These are phyloP conservation scores for Brasilioporus rufonigricans DNA, from an alignment of 768 basidiomycete genomes.

Conservation along the genomic window DNA sequence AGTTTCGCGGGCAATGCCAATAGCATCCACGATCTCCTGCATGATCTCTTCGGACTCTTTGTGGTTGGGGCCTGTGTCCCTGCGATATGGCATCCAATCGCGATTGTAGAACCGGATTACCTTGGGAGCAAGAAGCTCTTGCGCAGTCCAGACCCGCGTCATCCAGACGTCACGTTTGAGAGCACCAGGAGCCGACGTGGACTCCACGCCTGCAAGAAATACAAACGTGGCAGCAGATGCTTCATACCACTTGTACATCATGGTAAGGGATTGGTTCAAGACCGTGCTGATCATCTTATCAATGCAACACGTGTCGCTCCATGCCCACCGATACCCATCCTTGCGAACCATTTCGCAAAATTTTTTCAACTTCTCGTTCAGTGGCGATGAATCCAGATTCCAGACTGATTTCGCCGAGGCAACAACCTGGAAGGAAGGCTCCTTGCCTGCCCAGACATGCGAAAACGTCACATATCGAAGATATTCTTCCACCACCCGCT, in stretches of 20 bases:
- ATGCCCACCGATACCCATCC: background rate
- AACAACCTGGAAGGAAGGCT: background rate
- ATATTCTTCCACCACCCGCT: background rate
- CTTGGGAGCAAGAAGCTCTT: constrained; percentile 12
- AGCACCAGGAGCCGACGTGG: background rate
- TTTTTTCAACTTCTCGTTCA: constrained; percentile 1
- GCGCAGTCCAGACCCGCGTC: constrained; percentile 13
- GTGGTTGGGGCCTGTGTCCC: background rate
- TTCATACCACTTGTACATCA: background rate
- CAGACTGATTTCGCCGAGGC: background rate
- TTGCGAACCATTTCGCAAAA: background rate
- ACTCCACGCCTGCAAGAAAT: background rate
- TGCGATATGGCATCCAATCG: background rate
- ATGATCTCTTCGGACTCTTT: background rate
- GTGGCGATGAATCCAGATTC: background rate
- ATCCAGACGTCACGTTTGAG: constrained; percentile 8
- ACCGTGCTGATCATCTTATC: background rate
- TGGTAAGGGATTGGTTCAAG: background rate
- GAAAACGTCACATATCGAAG: constrained; percentile 10
- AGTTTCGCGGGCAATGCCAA: background rate
- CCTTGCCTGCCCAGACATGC: constrained; percentile 11
- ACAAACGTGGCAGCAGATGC: background rate
- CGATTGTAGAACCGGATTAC: constrained; percentile 9
- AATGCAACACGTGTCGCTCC: background rate
- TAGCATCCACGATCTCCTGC: constrained; percentile 7